These are phyloP conservation scores for Beta macrorhiza DNA, from an alignment of 179 eudicot genomes.

Conservation along the genomic window DNA sequence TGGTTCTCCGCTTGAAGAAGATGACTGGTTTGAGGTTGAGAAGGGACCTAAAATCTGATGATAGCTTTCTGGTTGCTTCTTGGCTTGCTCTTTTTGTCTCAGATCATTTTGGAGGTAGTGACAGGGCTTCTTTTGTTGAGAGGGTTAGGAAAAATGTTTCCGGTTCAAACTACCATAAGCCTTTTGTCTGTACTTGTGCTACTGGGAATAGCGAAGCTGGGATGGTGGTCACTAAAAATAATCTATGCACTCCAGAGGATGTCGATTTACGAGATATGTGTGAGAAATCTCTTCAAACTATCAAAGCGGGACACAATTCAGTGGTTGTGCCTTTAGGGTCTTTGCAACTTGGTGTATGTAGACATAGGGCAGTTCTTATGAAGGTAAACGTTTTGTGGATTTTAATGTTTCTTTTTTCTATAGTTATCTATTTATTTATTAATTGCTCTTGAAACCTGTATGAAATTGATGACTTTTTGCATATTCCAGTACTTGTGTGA, in stretches of 20 bases:
- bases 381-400: conserved; percentile 47
- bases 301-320: conserved; percentile 63
- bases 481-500: conserved; percentile 80
- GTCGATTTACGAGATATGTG: conserved; percentile 55
- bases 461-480: conserved; percentile 24
- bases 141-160: conserved; percentile 69
- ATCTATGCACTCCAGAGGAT: conserved; percentile 47
- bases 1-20: conserved; percentile 57
- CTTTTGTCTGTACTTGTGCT: conserved; percentile 87
- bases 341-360: conserved; percentile 83
- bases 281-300: conserved; percentile 62
- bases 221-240: conserved; percentile 35
- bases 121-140: conserved; percentile 59
- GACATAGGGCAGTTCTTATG: conserved; percentile 90
- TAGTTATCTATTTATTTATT: background rate
- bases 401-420: background rate
- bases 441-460: background rate
- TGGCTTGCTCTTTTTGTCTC: conserved; percentile 94
- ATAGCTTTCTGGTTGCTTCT: conserved; percentile 71
- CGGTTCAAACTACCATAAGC: conserved; percentile 76
- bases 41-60: conserved; percentile 36
- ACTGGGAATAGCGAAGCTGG: conserved; percentile 55
- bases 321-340: conserved; percentile 79
- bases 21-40: conserved; percentile 43
- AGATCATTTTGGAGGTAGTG: conserved; percentile 94